Evolutionary conservation across 768 basidiomycete species (phyloP), one percentile per base, ranked within the genome.

Genomic region (Boletus huronensis): DNA sequence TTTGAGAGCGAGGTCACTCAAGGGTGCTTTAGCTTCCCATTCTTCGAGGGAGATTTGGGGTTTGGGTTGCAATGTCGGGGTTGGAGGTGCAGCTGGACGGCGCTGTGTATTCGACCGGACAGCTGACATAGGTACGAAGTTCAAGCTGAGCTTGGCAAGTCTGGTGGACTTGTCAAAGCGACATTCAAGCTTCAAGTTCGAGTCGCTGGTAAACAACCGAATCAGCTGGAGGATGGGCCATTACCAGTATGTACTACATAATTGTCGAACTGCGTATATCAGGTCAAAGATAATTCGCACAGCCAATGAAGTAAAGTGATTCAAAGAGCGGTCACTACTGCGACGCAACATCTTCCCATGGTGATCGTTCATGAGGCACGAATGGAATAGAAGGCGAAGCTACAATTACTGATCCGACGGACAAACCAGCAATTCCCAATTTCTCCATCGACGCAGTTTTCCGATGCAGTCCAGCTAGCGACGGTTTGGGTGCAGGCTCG

Each of bases 11-110:
- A 79, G 64, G 42, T 95, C 88, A 29, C 76, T 78, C 29, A 98
- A 70, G 3, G 91, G 90, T 0, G 93, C 83, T 60, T 82, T 87
- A 0, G 82, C 70, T 62, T 97, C 94, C 95, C 95, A 98, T 73
- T 96, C 92, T 67, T 97, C 94, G 4, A 96, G 76, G 39, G 77
- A 85, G 34, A 91, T 75, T 1, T 74, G 73, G 1, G 74, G 65
- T 63, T 77, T 83, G 9, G 72, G 58, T n/a, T 68, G 72, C 29
- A 68, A 57, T 29, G 62, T 49, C 34, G 63, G 65, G 41, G 67
- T 58, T 25, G 64, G 46, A 46, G 70, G 53, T 43, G 63, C 55
- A 55, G 49, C 61, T n/a, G 59, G 60, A 52, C 71, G 71, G 23
- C 70, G 70, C 4, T 56, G 69, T 47, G 57, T 7, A 29, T 25